phyloP scores from a whole-genome alignment of 106 monocot genomes.

The Dendrobium officinale region DNA sequence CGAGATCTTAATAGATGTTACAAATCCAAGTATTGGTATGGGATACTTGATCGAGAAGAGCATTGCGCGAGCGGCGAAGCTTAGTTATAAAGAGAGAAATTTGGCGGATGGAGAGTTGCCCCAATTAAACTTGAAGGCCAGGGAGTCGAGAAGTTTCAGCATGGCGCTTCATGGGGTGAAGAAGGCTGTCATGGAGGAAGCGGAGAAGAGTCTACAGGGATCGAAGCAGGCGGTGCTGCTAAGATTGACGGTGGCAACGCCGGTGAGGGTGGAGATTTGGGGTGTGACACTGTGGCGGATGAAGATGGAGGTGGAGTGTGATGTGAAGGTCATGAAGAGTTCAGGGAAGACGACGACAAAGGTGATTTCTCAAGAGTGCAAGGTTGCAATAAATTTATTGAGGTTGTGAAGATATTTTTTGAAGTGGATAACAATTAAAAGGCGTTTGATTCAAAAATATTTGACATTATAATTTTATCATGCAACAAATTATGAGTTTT shows the following conservation, averaged over 20 bases:
- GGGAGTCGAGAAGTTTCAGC: slow-evolving; percentile 13
- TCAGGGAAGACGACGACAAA: slow-evolving; percentile 14
- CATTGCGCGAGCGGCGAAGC: slow-evolving; percentile 14
- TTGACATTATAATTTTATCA: too few species aligned
- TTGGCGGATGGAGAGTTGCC: slow-evolving; percentile 31
- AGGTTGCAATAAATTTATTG: background rate
- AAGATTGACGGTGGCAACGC: slow-evolving; percentile 13
- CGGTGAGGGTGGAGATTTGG: slow-evolving; percentile 20
- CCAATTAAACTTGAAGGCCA: slow-evolving; percentile 13
- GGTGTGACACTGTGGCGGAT: slow-evolving; percentile 13
- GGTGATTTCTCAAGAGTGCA: slow-evolving; percentile 35
- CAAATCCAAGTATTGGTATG: slow-evolving; percentile 36
- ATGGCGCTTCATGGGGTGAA: slow-evolving; percentile 18
- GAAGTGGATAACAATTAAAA: too few species aligned
- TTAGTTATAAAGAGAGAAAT: background rate
- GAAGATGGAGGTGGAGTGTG: slow-evolving; percentile 28
- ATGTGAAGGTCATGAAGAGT: slow-evolving; percentile 12
- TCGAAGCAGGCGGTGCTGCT: slow-evolving; percentile 21
- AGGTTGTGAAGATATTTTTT: background rate
- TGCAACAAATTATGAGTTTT: too few species aligned
- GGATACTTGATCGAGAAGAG: slow-evolving; percentile 11
- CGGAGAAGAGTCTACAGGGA: slow-evolving; percentile 10
- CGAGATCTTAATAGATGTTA: slow-evolving; percentile 18
- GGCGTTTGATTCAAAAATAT: too few species aligned
- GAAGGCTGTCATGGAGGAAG: background rate